A percentile compares a stretch with the other conserved stretches of the same genome.
Conservation (phyloP, 2,329 filamentous ascomycete species). For the Phyllosticta citrichinensis region DNA sequence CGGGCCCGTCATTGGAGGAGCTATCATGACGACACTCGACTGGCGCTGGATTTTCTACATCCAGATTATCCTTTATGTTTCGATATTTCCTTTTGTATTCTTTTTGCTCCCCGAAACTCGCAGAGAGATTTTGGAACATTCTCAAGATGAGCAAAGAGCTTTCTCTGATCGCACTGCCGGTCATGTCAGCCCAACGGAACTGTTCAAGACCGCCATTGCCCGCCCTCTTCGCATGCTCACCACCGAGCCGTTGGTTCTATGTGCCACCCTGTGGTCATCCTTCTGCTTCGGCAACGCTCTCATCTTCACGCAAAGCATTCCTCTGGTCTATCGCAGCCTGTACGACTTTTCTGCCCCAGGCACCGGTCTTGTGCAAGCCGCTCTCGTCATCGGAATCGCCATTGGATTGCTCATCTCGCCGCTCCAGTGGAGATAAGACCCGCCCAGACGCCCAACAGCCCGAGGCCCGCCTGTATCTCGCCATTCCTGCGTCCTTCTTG, state of each 20-base stretch:
- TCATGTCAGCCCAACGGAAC: background rate
- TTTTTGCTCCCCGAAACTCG: slow-evolving; percentile 38
- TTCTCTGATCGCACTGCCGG: background rate
- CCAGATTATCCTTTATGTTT: slow-evolving; percentile 30
- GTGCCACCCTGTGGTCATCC: slow-evolving; percentile 40
- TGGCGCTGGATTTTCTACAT: slow-evolving; percentile 24
- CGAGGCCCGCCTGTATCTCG: slow-evolving; percentile 34
- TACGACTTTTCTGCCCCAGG: slow-evolving; percentile 33
- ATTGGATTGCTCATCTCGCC: slow-evolving; percentile 31
- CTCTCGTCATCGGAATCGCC: slow-evolving; percentile 37
- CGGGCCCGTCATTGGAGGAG: slow-evolving; percentile 27
- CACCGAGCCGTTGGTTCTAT: slow-evolving; percentile 41
- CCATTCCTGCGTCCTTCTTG: slow-evolving; percentile 32
- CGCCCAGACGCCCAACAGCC: slow-evolving; percentile 36
- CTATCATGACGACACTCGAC: slow-evolving; percentile 14
- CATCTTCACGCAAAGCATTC: slow-evolving; percentile 40
- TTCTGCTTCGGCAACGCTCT: slow-evolving; percentile 37
- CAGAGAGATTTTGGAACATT: slow-evolving; percentile 29
- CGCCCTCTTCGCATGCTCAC: slow-evolving; percentile 32
- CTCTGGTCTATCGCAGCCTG: slow-evolving; percentile 30
- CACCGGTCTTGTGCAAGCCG: slow-evolving; percentile 35
- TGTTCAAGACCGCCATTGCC: slow-evolving; percentile 12
- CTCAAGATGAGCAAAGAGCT: background rate
- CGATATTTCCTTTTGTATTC: slow-evolving; percentile 30
- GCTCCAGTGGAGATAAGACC: slow-evolving; percentile 33